Conservation (phyloP, 2,329 filamentous ascomycete species). For the Bipolaris oryzae region DNA sequence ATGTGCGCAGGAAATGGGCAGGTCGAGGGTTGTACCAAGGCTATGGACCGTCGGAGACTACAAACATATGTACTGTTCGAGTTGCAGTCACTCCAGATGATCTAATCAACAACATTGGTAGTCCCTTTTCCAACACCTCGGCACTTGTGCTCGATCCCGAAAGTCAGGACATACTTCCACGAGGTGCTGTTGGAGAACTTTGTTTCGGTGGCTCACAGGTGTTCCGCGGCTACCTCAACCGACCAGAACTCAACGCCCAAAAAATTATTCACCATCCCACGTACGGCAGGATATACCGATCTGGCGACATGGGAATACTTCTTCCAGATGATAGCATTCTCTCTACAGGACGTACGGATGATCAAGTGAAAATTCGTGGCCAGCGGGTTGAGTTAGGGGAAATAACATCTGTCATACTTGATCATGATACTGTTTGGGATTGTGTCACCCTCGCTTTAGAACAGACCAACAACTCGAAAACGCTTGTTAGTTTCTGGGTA, state of each 20-base stretch:
- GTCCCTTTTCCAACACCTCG: conserved; percentile 76
- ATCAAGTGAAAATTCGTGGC: conserved; percentile 81
- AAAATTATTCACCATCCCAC: conserved; percentile 73
- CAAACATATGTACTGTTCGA: conserved; percentile 83
- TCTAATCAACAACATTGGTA: conserved; percentile 76
- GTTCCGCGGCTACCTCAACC: conserved; percentile 72
- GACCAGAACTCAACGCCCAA: conserved; percentile 64
- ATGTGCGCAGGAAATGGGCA: conserved; percentile 73
- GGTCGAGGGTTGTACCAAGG: conserved; percentile 71
- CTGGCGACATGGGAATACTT: conserved; percentile 81
- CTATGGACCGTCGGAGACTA: conserved; percentile 85
- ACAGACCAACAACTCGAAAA: conserved; percentile 53
- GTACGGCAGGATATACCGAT: conserved; percentile 78
- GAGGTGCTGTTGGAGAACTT: conserved; percentile 78
- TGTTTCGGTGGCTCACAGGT: conserved; percentile 89
- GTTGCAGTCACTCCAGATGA: conserved; percentile 63
- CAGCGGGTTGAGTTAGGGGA: conserved; percentile 81
- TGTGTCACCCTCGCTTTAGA: conserved; percentile 68
- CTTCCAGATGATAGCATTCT: conserved; percentile 76
- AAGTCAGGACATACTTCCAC: conserved; percentile 59
- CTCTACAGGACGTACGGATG: conserved; percentile 75
- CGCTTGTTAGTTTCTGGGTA: conserved; percentile 73
- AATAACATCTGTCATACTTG: conserved; percentile 68
- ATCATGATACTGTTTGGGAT: conserved; percentile 60
- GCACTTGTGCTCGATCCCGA: conserved; percentile 64